Percentiles rank a stretch among this genome's conserved stretches.
These are phyloP conservation scores for Inga leiocalycina DNA, from an alignment of 306 rosid genomes.

Conservation along the genomic window DNA sequence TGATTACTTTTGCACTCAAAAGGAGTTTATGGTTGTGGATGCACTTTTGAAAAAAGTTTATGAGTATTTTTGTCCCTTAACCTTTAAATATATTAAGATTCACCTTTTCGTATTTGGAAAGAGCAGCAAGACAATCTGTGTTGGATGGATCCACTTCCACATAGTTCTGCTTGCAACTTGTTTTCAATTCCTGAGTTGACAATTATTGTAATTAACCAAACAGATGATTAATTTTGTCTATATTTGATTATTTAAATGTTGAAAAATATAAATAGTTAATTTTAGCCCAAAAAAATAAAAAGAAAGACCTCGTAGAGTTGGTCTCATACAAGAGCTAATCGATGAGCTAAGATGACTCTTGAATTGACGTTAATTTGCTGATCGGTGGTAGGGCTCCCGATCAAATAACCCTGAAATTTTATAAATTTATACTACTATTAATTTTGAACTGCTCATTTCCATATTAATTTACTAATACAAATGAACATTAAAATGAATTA, in stretches of 20 bases:
- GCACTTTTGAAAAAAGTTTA: no score
- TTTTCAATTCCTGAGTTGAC: background rate
- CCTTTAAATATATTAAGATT: background rate
- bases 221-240: background rate
- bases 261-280: background rate
- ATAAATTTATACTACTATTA: background rate
- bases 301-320: constrained; percentile 27
- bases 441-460: no score
- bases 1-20: no score
- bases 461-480: background rate
- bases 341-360: constrained; percentile 25
- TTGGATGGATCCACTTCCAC: background rate
- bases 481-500: background rate
- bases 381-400: constrained; percentile 32
- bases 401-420: constrained; percentile 24
- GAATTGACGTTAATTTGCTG: constrained; percentile 18
- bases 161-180: background rate
- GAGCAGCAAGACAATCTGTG: background rate
- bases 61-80: no score
- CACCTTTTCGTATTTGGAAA: background rate
- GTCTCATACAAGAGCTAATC: constrained; percentile 30
- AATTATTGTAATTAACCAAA: background rate
- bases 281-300: background rate
- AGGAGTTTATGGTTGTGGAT: no score
- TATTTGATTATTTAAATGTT: background rate